These are phyloP conservation scores for Kingdonia uniflora DNA, from an alignment of 164 flowering plant genomes.

Conservation along the genomic window DNA sequence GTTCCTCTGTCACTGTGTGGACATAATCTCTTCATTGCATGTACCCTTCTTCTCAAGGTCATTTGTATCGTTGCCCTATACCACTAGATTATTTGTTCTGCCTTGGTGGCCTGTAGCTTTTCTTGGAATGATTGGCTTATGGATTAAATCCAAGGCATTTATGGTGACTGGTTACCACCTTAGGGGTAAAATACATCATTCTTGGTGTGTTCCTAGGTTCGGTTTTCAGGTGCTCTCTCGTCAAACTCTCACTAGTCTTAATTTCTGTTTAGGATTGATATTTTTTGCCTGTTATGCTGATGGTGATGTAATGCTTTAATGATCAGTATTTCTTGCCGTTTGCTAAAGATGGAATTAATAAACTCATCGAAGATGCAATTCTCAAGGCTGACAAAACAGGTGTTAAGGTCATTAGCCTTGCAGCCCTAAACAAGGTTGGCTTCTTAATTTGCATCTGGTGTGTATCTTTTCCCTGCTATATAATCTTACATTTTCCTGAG, in stretches of 20 bases:
- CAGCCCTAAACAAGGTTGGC: conserved; percentile 86
- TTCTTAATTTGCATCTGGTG: not conserved
- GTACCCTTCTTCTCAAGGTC: conserved; percentile 51
- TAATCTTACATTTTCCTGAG: not conserved
- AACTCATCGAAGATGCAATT: conserved; percentile 73
- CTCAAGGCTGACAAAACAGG: conserved; percentile 72
- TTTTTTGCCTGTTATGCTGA: too few species aligned
- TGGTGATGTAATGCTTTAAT: not conserved
- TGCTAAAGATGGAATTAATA: conserved; percentile 67
- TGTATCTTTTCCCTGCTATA: too few species aligned
- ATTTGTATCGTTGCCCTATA: conserved; percentile 45
- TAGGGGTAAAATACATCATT: conserved; percentile 48
- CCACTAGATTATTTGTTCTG: conserved; percentile 34
- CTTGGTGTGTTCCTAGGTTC: conserved; percentile 76
- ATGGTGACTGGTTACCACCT: conserved; percentile 44
- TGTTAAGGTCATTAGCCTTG: conserved; percentile 84
- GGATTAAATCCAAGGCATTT: conserved; percentile 60
- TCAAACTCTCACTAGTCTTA: too few species aligned
- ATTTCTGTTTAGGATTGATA: too few species aligned
- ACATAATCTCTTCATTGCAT: conserved; percentile 53
- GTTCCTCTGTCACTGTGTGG: conserved; percentile 76
- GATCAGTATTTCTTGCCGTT: conserved; percentile 87
- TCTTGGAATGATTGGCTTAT: conserved; percentile 38
- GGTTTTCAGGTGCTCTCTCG: conserved; percentile 70
- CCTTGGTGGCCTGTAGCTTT: conserved; percentile 50